Base-by-base conservation (phyloP, 1,284 basidiomycete species). In the Ustilago trichophora region DNA sequence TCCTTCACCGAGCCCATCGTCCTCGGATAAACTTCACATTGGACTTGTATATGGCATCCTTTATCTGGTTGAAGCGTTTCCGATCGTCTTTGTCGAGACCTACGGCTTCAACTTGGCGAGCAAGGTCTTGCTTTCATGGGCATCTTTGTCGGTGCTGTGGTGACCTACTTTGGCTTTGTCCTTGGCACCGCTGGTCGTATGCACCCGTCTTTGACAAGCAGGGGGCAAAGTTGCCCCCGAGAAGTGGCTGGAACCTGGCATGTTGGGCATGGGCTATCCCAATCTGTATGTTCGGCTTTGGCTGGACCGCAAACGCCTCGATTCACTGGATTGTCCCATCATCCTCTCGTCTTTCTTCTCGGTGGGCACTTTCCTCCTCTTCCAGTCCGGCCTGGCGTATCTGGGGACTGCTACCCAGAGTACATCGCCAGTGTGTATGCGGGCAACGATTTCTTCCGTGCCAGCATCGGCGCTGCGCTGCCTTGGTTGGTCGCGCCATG, bases 241-340 rank as follows among this genome's bases (percentile, higher is more conserved):
- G 34, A 65, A 74, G 24, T 73, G 75, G 46, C 64, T 75, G 21
- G 56, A 64, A 18, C 71, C 67, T 0, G 71, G 57, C 22, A 66
- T 26, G 11, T 75, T 13, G 68, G 64, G 57, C 56, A 2, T 58
- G 51, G 51, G 91, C 93, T 84, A 53, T 73, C 22, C 75, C 75
- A 3, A 50, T 75, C 31, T 67, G 62, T 57, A 51, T 78, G 50
- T 78, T 78, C 41, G 58, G 57, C 2, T 75, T 77, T 32, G 76
- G 72, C 11, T 78, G 76, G 76, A 78, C 76, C 0, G 51, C 69
- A 0, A 69, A 40, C 18, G 63, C 57, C 5, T 57, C 56, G 1
- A 72, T 76, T 34, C 74, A 73, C 52, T 78, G 67, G 66, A 76
- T 76, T 24, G 72, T 60, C 74, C 74, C n/a, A 67, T 73, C 38